Conservation (phyloP, 106 monocot genomes). For the Chionographis japonica region DNA sequence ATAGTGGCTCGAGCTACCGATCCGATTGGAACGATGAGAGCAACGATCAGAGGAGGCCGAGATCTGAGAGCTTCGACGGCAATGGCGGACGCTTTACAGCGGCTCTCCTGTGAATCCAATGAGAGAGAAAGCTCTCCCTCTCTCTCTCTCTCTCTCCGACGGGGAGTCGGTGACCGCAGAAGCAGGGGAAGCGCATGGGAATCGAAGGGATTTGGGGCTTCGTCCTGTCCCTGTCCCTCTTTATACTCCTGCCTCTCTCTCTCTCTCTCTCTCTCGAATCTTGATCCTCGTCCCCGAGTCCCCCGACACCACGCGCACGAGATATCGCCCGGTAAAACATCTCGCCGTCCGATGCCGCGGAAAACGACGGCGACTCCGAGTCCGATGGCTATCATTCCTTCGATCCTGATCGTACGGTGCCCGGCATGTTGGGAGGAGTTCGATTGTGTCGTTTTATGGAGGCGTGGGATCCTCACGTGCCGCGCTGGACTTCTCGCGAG, state of each 20-base stretch:
- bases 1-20: too few relatives aligned
- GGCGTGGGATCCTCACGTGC: too few relatives aligned
- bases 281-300: background rate
- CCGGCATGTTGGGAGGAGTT: too few relatives aligned
- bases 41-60: background rate
- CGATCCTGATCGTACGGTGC: too few relatives aligned
- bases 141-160: constrained; percentile 8
- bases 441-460: too few relatives aligned
- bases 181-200: background rate
- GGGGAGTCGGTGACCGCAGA: too few relatives aligned
- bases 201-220: background rate
- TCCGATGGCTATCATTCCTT: too few relatives aligned
- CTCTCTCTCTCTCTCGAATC: background rate
- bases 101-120: too few relatives aligned
- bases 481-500: too few relatives aligned
- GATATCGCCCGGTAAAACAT: background rate
- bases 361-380: too few relatives aligned
- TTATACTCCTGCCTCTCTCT: background rate
- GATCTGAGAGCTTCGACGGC: background rate
- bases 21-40: constrained; percentile 7
- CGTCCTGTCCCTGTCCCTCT: constrained; percentile 5
- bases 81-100: background rate
- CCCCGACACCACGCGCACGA: constrained; percentile 11
- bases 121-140: background rate
- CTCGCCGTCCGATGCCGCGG: background rate